Conservation (phyloP, 495 filamentous ascomycete species). For the Rostrohypoxylon terebratum region DNA sequence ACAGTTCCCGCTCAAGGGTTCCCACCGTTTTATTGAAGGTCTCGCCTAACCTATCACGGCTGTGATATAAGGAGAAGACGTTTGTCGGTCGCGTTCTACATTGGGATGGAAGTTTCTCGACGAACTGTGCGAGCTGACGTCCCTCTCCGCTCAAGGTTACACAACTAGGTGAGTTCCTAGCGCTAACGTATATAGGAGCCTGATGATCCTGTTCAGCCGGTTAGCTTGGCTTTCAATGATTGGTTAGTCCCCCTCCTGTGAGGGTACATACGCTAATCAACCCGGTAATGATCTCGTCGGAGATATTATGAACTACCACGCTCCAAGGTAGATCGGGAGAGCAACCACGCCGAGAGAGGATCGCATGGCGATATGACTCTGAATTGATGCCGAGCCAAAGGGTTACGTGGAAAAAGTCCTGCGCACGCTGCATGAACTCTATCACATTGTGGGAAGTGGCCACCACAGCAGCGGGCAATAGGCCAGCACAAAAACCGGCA, state of each 20-base stretch:
- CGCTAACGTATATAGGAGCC: neutral
- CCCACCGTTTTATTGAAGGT: neutral
- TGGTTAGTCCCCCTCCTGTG: neutral
- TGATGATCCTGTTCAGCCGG: neutral
- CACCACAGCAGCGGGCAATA: neutral
- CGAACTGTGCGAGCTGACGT: neutral
- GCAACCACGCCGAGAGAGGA: neutral
- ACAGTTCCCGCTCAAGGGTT: neutral
- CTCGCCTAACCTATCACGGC: neutral
- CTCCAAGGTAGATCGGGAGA: slow-evolving; percentile 4
- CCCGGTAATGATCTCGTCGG: neutral
- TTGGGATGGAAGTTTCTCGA: slow-evolving; percentile 12
- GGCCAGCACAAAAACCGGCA: slow-evolving; percentile 9
- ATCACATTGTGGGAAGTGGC: slow-evolving; percentile 7
- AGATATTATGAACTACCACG: slow-evolving; percentile 7
- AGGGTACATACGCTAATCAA: neutral
- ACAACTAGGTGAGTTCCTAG: neutral
- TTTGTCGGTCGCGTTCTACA: slow-evolving; percentile 4
- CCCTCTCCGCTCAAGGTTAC: slow-evolving; percentile 7
- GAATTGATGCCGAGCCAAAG: slow-evolving; percentile 6
- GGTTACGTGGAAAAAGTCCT: slow-evolving; percentile 7
- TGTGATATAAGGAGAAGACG: slow-evolving; percentile 4
- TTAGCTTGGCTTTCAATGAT: neutral
- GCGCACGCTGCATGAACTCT: slow-evolving; percentile 10
- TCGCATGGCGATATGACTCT: neutral